Evolutionary conservation across 2,329 filamentous ascomycete genomes (phyloP).

Genomic region (Tolypocladium tundrense): DNA sequence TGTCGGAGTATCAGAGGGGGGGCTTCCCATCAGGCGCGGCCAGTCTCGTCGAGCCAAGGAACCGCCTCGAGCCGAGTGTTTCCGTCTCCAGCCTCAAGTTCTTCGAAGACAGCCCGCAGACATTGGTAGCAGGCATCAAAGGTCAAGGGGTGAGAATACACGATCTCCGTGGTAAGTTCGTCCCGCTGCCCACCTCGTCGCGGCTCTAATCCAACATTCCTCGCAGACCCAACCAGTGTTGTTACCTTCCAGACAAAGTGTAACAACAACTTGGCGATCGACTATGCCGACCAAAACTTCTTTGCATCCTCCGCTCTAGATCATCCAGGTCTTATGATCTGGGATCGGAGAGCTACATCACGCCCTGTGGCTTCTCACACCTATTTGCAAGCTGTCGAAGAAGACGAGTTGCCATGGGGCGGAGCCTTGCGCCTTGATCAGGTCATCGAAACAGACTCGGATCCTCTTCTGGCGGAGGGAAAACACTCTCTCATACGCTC

Average conservation of each 20-base stretch:
- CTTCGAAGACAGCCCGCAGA: slow-evolving; percentile 66
- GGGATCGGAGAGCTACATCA: slow-evolving; percentile 60
- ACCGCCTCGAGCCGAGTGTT: slow-evolving; percentile 54
- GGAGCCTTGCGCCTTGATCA: slow-evolving; percentile 47
- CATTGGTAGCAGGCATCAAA: slow-evolving; percentile 65
- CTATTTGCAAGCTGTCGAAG: slow-evolving; percentile 48
- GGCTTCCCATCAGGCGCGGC: slow-evolving; percentile 41
- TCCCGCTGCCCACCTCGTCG: not conserved
- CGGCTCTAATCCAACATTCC: slow-evolving; percentile 1
- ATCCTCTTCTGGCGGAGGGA: slow-evolving; percentile 38
- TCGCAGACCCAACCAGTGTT: slow-evolving; percentile 36
- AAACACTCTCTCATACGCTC: slow-evolving; percentile 53
- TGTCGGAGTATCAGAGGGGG: slow-evolving; percentile 31
- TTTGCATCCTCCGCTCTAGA: slow-evolving; percentile 72
- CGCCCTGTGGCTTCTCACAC: slow-evolving; percentile 40
- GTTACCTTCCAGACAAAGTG: slow-evolving; percentile 55
- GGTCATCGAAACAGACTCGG: slow-evolving; percentile 44
- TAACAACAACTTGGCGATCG: slow-evolving; percentile 65
- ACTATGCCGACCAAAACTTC: slow-evolving; percentile 72
- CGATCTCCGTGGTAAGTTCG: slow-evolving; percentile 58
- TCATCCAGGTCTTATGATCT: slow-evolving; percentile 64
- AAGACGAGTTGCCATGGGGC: slow-evolving; percentile 53
- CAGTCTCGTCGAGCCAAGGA: slow-evolving; percentile 44
- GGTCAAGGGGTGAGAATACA: slow-evolving; percentile 66
- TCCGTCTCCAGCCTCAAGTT: slow-evolving; percentile 78